Conservation (phyloP, 768 basidiomycete genomes). For the Naganishia kalamii region DNA sequence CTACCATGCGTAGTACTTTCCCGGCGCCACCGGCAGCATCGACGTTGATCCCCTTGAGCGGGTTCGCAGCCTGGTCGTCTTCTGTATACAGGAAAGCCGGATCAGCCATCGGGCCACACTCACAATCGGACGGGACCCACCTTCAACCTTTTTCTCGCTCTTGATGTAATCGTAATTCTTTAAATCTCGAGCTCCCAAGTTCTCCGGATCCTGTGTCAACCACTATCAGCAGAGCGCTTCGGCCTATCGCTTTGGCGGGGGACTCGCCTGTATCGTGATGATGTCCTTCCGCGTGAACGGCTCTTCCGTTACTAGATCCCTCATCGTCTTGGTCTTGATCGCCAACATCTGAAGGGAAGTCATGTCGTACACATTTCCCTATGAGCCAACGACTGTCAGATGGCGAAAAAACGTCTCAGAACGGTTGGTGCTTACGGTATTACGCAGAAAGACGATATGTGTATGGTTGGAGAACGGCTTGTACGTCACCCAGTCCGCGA, state of each 20-base stretch:
- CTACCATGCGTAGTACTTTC: slow-evolving; percentile 46
- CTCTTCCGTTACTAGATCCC: slow-evolving; percentile 77
- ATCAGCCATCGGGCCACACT: background rate
- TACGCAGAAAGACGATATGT: slow-evolving; percentile 86
- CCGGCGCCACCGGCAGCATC: slow-evolving; percentile 47
- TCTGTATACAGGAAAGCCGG: slow-evolving; percentile 22
- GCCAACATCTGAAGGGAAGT: slow-evolving; percentile 43
- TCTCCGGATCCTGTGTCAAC: slow-evolving; percentile 46
- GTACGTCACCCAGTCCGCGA: slow-evolving; percentile 95
- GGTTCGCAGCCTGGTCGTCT: slow-evolving; percentile 37
- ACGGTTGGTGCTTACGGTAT: slow-evolving; percentile 49
- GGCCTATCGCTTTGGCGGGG: background rate
- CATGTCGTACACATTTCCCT: slow-evolving; percentile 47
- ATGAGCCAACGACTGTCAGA: background rate
- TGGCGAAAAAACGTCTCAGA: background rate
- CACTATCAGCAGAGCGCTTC: background rate
- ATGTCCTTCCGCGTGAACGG: slow-evolving; percentile 83
- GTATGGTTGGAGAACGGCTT: slow-evolving; percentile 96
- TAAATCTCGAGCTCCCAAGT: slow-evolving; percentile 46
- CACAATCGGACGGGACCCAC: slow-evolving; percentile 26
- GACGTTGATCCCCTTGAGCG: slow-evolving; percentile 48
- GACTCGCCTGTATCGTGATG: slow-evolving; percentile 72
- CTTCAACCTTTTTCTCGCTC: slow-evolving; percentile 42
- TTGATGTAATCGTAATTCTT: slow-evolving; percentile 50
- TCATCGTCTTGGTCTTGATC: slow-evolving; percentile 51